phyloP scores from a whole-genome alignment of 2,329 filamentous ascomycete species.

The Podosphaera leucotricha region DNA sequence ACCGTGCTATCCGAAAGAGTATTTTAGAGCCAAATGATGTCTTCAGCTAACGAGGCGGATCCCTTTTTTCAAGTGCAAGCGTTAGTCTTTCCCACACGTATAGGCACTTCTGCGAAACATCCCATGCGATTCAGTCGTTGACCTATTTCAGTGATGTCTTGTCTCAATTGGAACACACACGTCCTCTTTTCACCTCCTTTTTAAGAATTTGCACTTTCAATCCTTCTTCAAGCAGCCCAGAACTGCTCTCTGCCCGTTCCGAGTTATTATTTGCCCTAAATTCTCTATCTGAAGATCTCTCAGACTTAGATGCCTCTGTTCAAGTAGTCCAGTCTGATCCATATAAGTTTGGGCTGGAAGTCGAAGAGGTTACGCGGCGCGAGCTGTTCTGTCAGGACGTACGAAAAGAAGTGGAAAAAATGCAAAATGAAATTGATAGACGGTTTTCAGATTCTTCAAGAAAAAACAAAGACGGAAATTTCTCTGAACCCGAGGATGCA shows the following conservation, averaged over 20 bases:
- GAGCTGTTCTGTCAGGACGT: slow-evolving; percentile 70
- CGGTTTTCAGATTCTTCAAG: neutral
- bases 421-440: slow-evolving; percentile 52
- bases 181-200: slow-evolving; percentile 82
- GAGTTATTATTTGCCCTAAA: slow-evolving; percentile 44
- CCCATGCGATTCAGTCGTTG: slow-evolving; percentile 3
- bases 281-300: slow-evolving; percentile 58
- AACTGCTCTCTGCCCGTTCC: slow-evolving; percentile 54
- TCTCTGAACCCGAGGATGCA: slow-evolving; percentile 4
- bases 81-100: slow-evolving; percentile 20
- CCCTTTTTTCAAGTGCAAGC: slow-evolving; percentile 51
- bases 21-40: slow-evolving; percentile 30
- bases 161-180: slow-evolving; percentile 52
- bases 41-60: slow-evolving; percentile 42
- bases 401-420: slow-evolving; percentile 68
- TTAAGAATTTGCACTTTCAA: slow-evolving; percentile 80
- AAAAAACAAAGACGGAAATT: slow-evolving; percentile 25
- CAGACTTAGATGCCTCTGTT: slow-evolving; percentile 72
- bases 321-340: slow-evolving; percentile 72
- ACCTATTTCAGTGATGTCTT: slow-evolving; percentile 51
- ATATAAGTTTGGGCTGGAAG: slow-evolving; percentile 62
- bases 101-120: neutral
- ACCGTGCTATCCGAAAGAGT: neutral
- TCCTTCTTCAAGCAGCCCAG: slow-evolving; percentile 43
- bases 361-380: slow-evolving; percentile 59